Evolutionary conservation across 2,329 filamentous ascomycete genomes (phyloP).

Genomic region (Endocalyx cinctus): DNA sequence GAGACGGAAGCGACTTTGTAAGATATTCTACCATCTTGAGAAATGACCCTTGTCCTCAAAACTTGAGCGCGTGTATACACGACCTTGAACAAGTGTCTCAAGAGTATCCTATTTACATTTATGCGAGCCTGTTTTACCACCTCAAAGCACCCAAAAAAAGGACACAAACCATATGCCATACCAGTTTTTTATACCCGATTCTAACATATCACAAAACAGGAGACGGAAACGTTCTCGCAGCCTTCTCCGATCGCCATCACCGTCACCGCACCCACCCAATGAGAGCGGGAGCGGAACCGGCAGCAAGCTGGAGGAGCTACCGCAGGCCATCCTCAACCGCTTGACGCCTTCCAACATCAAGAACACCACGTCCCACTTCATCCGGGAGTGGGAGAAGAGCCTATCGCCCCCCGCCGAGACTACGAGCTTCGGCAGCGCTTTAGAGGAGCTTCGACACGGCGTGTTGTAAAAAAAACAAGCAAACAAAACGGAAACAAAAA

Average conservation of each 20-base stretch:
- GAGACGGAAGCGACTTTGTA: not conserved
- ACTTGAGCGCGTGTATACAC: too few relatives aligned
- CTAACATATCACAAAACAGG: too few relatives aligned
- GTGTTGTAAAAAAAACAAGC: not conserved
- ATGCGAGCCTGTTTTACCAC: too few relatives aligned
- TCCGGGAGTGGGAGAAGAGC: conserved; percentile 88
- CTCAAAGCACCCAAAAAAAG: too few relatives aligned
- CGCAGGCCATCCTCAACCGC: conserved; percentile 69
- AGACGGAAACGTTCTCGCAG: conserved; percentile 23
- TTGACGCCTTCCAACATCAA: conserved; percentile 73
- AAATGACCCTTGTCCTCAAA: too few relatives aligned
- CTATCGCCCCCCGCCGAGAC: conserved; percentile 48
- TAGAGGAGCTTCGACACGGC: conserved; percentile 7
- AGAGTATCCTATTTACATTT: too few relatives aligned
- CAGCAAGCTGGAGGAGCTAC: conserved; percentile 49
- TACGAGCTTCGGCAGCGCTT: conserved; percentile 12
- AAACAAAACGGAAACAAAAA: not conserved
- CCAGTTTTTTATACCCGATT: too few relatives aligned
- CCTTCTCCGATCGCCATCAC: conserved; percentile 19
- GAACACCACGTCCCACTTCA: conserved; percentile 75
- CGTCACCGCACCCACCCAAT: conserved; percentile 27
- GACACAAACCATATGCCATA: conserved; percentile 4
- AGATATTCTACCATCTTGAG: too few relatives aligned
- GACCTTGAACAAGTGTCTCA: too few relatives aligned
- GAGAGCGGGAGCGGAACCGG: too few relatives aligned